These are phyloP conservation scores for Phragmites australis DNA, from an alignment of 176 grass and related monocot genomes.

Conservation along the genomic window DNA sequence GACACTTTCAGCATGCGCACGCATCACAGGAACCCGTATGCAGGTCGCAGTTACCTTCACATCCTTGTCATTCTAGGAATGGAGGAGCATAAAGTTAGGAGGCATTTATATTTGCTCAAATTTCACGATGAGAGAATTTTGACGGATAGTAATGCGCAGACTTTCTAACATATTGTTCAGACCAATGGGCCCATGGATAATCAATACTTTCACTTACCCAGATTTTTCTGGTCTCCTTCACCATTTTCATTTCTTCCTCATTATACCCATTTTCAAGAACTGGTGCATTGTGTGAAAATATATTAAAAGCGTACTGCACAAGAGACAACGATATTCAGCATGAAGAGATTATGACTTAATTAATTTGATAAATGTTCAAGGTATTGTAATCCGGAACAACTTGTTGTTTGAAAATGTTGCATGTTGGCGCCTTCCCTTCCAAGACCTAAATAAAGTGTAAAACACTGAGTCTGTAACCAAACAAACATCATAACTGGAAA, in stretches of 20 bases:
- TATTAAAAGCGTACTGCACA: constrained; percentile 95
- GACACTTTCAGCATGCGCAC: constrained; percentile 85
- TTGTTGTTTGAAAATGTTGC: constrained; percentile 92
- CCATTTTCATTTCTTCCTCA: constrained; percentile 98
- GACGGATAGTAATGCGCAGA: not conserved
- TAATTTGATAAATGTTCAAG: not conserved
- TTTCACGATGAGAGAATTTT: constrained; percentile 10
- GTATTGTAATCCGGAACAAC: constrained; percentile 35
- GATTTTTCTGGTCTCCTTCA: constrained; percentile 91
- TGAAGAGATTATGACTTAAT: not conserved
- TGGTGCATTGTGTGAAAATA: constrained; percentile 94
- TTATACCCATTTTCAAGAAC: constrained; percentile 95
- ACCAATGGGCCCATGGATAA: not conserved
- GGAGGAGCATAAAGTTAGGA: constrained; percentile 17
- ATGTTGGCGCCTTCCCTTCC: constrained; percentile 90
- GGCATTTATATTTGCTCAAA: not conserved
- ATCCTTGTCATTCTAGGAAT: constrained; percentile 75
- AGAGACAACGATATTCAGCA: constrained; percentile 35
- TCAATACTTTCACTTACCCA: constrained; percentile 56
- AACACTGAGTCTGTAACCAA: not conserved
- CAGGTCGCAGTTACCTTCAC: constrained; percentile 93
- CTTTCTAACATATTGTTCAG: not conserved
- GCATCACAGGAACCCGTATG: constrained; percentile 92
- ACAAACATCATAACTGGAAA: constrained; percentile 10
- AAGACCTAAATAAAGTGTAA: constrained; percentile 62